These are phyloP conservation scores for Neurospora pannonica DNA, from an alignment of 495 filamentous ascomycete genomes.

Conservation along the genomic window DNA sequence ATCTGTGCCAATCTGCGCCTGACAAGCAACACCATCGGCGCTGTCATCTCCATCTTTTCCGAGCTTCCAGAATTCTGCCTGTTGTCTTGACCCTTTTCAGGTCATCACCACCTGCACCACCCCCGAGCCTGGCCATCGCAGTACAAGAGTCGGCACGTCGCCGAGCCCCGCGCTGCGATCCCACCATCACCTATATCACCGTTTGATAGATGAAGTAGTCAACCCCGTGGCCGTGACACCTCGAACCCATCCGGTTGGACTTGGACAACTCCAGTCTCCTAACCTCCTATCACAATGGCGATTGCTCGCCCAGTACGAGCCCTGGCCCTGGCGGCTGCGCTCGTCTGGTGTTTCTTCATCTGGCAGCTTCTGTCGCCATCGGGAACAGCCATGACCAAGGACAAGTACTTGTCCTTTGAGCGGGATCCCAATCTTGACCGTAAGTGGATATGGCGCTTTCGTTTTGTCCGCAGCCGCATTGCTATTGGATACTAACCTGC, in stretches of 20 bases:
- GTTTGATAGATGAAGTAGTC: neutral
- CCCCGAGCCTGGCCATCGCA: neutral
- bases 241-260: neutral
- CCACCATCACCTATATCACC: neutral
- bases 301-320: slow-evolving; percentile 74
- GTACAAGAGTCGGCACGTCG: neutral
- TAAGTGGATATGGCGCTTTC: slow-evolving; percentile 30
- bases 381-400: slow-evolving; percentile 21
- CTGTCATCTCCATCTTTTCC: neutral
- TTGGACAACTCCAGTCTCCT: slow-evolving; percentile 11
- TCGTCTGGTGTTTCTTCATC: slow-evolving; percentile 65
- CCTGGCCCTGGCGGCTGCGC: slow-evolving; percentile 57
- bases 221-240: neutral
- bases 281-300: slow-evolving; percentile 47
- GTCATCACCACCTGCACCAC: neutral
- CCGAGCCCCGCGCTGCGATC: neutral
- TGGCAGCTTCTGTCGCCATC: slow-evolving; percentile 54
- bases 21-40: neutral
- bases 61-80: neutral
- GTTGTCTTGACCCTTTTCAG: neutral
- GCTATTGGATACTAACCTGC: slow-evolving; percentile 3
- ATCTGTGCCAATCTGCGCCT: neutral
- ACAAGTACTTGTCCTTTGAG: slow-evolving; percentile 42
- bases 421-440: slow-evolving; percentile 77
- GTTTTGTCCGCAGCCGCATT: neutral